These are phyloP conservation scores for Leptographium galeiforme DNA, from an alignment of 2,329 filamentous ascomycete genomes.

Conservation along the genomic window DNA sequence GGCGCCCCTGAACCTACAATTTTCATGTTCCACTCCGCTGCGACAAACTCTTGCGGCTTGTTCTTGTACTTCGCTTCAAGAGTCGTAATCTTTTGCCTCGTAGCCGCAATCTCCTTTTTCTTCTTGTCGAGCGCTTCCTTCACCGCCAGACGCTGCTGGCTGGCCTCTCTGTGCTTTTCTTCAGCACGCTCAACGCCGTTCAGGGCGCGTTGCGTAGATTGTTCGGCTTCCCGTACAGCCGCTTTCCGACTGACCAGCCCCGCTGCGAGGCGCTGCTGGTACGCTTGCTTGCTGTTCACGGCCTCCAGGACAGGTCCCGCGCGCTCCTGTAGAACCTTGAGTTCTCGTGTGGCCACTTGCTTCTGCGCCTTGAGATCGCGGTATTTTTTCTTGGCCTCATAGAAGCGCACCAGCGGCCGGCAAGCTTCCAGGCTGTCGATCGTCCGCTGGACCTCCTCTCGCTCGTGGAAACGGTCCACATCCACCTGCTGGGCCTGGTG, in stretches of 20 bases:
- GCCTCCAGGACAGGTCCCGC: conserved; percentile 55
- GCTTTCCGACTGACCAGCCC: conserved; percentile 41
- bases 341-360: conserved; percentile 39
- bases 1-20: conserved; percentile 39
- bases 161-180: conserved; percentile 28
- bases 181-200: conserved; percentile 25
- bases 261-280: conserved; percentile 42
- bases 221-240: conserved; percentile 40
- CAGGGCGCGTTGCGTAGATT: conserved; percentile 30
- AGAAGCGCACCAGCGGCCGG: conserved; percentile 53
- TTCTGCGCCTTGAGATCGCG: conserved; percentile 40
- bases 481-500: conserved; percentile 67
- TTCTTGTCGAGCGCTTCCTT: conserved; percentile 33
- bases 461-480: conserved; percentile 69
- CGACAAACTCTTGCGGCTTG: conserved; percentile 53
- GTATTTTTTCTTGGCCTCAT: conserved; percentile 34
- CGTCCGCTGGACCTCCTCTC: conserved; percentile 51
- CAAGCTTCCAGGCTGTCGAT: conserved; percentile 52
- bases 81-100: conserved; percentile 44
- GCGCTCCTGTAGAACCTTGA: conserved; percentile 44
- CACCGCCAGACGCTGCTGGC: conserved; percentile 39
- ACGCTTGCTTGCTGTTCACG: conserved; percentile 56
- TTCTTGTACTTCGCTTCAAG: conserved; percentile 52
- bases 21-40: conserved; percentile 55
- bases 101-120: conserved; percentile 34